Percentiles rank a stretch among this genome's conserved stretches.
These are phyloP conservation scores for Neonectria magnoliae DNA, from an alignment of 2,329 filamentous ascomycete genomes.

Conservation along the genomic window DNA sequence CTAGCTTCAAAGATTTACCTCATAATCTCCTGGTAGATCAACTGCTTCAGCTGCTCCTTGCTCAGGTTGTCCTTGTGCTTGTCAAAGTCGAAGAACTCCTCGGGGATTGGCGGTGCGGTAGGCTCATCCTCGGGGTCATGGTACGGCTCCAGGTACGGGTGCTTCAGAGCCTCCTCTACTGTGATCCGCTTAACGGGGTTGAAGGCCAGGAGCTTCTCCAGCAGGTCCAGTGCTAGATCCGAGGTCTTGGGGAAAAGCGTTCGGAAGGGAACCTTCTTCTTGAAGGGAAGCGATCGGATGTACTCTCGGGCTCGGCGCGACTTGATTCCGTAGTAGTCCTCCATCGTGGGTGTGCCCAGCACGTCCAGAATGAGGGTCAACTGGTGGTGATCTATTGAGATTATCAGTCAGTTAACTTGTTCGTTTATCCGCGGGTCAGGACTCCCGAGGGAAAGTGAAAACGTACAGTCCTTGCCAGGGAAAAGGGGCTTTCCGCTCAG, in stretches of 20 bases:
- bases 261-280: slow-evolving; percentile 99
- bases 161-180: slow-evolving; percentile 95
- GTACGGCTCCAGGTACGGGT: slow-evolving; percentile 98
- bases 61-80: slow-evolving; percentile 99
- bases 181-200: slow-evolving; percentile 99
- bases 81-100: slow-evolving; percentile 99
- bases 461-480: slow-evolving; percentile 96
- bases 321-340: slow-evolving; percentile 99
- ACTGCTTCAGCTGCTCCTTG: slow-evolving; percentile 96
- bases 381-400: slow-evolving; percentile 86
- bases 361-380: slow-evolving; percentile 97
- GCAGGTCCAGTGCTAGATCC: slow-evolving; percentile 90
- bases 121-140: slow-evolving; percentile 99
- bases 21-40: slow-evolving; percentile 98
- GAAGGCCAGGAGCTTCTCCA: slow-evolving; percentile 96
- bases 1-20: slow-evolving; percentile 51
- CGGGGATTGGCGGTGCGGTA: slow-evolving; percentile 93
- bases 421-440: background rate
- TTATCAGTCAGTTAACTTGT: slow-evolving; percentile 6
- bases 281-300: slow-evolving; percentile 97
- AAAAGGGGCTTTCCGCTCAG: slow-evolving; percentile 97
- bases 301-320: slow-evolving; percentile 96
- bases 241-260: slow-evolving; percentile 99
- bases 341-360: slow-evolving; percentile 97
- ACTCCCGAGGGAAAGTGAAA: background rate